These are phyloP conservation scores for Alternaria brassicae DNA, from an alignment of 2,329 filamentous ascomycete genomes.

Conservation along the genomic window DNA sequence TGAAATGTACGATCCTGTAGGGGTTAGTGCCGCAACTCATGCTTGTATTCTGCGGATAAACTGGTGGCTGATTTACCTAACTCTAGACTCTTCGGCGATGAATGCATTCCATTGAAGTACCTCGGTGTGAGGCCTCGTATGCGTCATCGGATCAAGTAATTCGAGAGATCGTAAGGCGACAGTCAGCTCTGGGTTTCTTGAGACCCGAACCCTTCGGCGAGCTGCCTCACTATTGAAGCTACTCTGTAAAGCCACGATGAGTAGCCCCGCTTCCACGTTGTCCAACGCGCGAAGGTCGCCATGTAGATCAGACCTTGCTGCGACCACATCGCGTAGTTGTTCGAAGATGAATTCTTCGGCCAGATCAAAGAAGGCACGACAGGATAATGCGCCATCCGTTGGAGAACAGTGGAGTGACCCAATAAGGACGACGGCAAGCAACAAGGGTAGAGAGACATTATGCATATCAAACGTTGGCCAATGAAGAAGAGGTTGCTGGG, in stretches of 20 bases:
- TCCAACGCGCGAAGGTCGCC: neutral
- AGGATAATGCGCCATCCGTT: conserved; percentile 17
- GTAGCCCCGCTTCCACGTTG: conserved; percentile 17
- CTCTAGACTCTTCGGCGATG: conserved; percentile 17
- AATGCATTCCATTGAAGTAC: conserved; percentile 13
- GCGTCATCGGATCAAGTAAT: neutral
- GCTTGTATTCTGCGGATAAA: neutral
- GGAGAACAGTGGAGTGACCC: conserved; percentile 33
- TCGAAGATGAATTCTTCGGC: conserved; percentile 23
- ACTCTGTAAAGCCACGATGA: conserved; percentile 14
- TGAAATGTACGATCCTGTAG: neutral
- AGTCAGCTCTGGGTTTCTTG: conserved; percentile 13
- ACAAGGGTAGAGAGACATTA: conserved; percentile 46
- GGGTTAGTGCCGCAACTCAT: neutral
- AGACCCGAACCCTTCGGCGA: conserved; percentile 10
- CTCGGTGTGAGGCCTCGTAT: neutral
- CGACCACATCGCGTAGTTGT: neutral
- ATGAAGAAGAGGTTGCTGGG: conserved; percentile 55
- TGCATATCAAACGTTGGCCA: conserved; percentile 52
- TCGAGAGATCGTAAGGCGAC: conserved; percentile 13
- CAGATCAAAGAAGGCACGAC: conserved; percentile 17
- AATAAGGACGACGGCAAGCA: conserved; percentile 53
- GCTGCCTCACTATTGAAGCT: conserved; percentile 14
- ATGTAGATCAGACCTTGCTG: neutral
- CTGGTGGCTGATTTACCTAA: conserved; percentile 3